Evolutionary conservation across 2,329 filamentous ascomycete species (phyloP).

Genomic region (Colletotrichum liaoningense): DNA sequence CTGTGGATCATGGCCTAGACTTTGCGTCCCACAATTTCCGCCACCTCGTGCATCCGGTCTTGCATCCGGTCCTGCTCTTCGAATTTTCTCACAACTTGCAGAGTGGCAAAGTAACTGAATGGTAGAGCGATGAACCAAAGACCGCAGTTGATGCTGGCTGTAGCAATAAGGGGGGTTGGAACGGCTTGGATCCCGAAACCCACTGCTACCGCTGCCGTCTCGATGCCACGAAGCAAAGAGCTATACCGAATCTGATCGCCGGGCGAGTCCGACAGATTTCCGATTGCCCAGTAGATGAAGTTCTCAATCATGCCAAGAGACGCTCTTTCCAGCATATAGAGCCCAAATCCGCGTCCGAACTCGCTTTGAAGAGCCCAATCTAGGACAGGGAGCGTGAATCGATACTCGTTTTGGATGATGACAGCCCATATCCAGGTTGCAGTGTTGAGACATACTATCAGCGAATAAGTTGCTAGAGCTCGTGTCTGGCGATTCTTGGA

Average conservation of each 20-base stretch:
- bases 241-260: slow-evolving; percentile 57
- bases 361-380: slow-evolving; percentile 54
- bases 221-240: slow-evolving; percentile 54
- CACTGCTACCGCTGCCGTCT: slow-evolving; percentile 54
- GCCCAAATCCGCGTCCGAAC: slow-evolving; percentile 55
- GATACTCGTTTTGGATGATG: slow-evolving; percentile 58
- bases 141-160: slow-evolving; percentile 54
- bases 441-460: slow-evolving; percentile 55
- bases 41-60: neutral
- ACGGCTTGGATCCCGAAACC: slow-evolving; percentile 58
- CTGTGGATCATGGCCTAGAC: neutral
- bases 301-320: slow-evolving; percentile 54
- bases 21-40: too few species aligned
- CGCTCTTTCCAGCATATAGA: slow-evolving; percentile 54
- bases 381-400: slow-evolving; percentile 51
- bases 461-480: slow-evolving; percentile 50
- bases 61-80: slow-evolving; percentile 44
- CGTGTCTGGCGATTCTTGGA: slow-evolving; percentile 50
- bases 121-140: slow-evolving; percentile 55
- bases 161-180: slow-evolving; percentile 54
- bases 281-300: slow-evolving; percentile 60
- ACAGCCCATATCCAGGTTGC: slow-evolving; percentile 60
- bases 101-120: slow-evolving; percentile 56
- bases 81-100: slow-evolving; percentile 54
- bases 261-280: slow-evolving; percentile 55